Evolutionary conservation across 306 rosid genomes (phyloP).

Genomic region (Prunus kanzakura): DNA sequence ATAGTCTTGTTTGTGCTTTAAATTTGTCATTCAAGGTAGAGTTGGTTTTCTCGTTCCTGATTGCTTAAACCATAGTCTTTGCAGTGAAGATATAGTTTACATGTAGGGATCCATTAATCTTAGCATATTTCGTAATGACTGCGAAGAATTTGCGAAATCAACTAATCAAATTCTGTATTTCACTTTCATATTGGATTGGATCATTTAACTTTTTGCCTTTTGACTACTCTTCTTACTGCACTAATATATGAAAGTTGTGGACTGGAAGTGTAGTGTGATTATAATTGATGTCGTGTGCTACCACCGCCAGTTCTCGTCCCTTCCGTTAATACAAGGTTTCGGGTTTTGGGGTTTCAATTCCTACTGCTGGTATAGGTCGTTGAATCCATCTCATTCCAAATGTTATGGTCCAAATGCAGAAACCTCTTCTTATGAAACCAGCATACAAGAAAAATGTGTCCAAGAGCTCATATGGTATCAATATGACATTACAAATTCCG

Average conservation of each 20-base stretch:
- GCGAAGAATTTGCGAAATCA: conserved; percentile 12
- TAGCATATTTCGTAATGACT: neutral
- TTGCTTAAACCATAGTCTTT: conserved; percentile 13
- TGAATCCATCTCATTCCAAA: neutral
- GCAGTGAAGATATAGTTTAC: conserved; percentile 6
- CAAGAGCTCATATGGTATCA: too few species aligned
- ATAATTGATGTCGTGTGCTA: too few species aligned
- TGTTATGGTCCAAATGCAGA: too few species aligned
- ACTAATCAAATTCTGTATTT: conserved; percentile 6
- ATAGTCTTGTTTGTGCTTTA: conserved; percentile 34
- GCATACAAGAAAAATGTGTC: too few species aligned
- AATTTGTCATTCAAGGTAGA: conserved; percentile 18
- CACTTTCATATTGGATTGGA: neutral
- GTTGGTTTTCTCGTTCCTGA: conserved; percentile 25
- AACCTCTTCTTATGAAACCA: too few species aligned
- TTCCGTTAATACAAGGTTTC: neutral
- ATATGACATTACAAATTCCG: too few species aligned
- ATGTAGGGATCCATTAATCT: conserved; percentile 14
- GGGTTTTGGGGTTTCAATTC: neutral
- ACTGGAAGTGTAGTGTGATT: too few species aligned
- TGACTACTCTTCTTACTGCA: neutral
- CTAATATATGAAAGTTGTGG: neutral
- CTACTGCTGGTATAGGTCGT: neutral
- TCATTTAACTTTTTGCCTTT: neutral
- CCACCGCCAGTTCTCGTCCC: neutral